Evolutionary conservation across 139 green algal species (phyloP).

Genomic region (Chara braunii): DNA sequence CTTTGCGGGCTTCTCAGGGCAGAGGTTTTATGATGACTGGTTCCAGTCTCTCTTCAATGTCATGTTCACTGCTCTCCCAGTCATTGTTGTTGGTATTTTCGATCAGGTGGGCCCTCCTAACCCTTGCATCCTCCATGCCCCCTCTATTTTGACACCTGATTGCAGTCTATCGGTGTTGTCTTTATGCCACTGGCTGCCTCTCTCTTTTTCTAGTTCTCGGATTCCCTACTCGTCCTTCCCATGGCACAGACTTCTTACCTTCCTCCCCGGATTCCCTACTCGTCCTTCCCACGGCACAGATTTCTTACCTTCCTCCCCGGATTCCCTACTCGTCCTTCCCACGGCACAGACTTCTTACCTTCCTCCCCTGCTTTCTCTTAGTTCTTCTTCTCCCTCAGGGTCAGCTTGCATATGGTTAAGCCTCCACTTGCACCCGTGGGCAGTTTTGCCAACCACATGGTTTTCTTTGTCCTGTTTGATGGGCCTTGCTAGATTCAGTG

Average conservation of each 20-base stretch:
- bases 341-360: neutral
- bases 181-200: constrained; percentile 4
- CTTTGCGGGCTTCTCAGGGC: constrained; percentile 38
- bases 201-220: constrained; percentile 9
- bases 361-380: neutral
- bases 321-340: neutral
- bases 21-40: constrained; percentile 51
- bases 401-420: too few relatives aligned
- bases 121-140: neutral
- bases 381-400: too few relatives aligned
- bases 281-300: neutral
- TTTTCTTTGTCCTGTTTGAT: too few relatives aligned
- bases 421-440: too few relatives aligned
- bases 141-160: neutral
- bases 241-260: constrained; percentile 1
- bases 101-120: constrained; percentile 51
- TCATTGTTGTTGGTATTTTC: constrained; percentile 51
- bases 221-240: neutral
- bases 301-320: neutral
- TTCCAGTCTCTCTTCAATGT: constrained; percentile 54
- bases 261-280: neutral
- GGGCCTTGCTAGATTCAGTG: too few relatives aligned
- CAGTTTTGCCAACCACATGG: too few relatives aligned
- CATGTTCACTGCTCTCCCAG: constrained; percentile 52
- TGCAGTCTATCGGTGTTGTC: neutral